Evolutionary conservation across 2,329 filamentous ascomycete species (phyloP), one percentile per base, ranked within the genome.

Genomic region (Scedosporium boydii): DNA sequence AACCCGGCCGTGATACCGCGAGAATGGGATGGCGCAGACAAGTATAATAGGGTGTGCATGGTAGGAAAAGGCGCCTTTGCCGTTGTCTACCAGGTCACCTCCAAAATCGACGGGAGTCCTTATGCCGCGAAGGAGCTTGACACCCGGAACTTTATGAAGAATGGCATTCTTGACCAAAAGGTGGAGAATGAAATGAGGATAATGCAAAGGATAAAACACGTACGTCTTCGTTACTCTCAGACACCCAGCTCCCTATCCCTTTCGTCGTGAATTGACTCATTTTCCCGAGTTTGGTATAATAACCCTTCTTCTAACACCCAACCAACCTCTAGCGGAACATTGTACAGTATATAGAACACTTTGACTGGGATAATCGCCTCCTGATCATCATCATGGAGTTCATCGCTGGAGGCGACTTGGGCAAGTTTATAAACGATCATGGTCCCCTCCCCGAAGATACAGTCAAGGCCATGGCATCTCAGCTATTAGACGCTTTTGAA

Each of bases 351-450:
- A 85, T 96, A 62, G 92, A 96, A 68, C 90, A 95, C 70, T 84
- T 95, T 67, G 92, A 96, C 66, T 87, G 90, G 78, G 85, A 87
- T 55, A 81, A 90, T 46, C 80, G 92, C 71, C 81, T 97, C 4
- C 93, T 97, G 72, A 96, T 99, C 73, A 93, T 98, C 71, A 89
- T 96, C 73, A 99, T 99, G 95, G 95, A 99, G 70, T 96, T 84
- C 68, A 85, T 98, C 14, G 83, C 86, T 6, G 83, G 84, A 34
- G 95, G 95, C 55, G 93, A 99, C 72, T 78, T 99, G 12, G 90
- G 91, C 61, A 86, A 85, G 58, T 85, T 89, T 66, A 81, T 98
- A 34, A 76, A 77, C 21, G 79, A 83, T 10, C 74, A 84, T 34
- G 84, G 85, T 0, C 75, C 80, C 0, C 82, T 98, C 59, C 75